These are phyloP conservation scores for Diaporthe australafricana DNA, from an alignment of 2,329 filamentous ascomycete genomes.

Conservation along the genomic window DNA sequence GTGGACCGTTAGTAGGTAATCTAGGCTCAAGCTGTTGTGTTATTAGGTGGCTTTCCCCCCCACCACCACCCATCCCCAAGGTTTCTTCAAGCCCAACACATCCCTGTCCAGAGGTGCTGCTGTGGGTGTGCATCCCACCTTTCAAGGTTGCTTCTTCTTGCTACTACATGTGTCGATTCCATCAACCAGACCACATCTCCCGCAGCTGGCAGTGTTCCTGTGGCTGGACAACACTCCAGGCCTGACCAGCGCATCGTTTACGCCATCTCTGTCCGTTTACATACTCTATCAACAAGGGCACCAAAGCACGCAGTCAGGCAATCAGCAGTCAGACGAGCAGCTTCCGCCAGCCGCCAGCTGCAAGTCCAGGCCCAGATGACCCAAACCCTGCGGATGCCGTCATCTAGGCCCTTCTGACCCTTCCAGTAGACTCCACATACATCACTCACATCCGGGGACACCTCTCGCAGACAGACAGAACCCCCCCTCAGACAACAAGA, in stretches of 20 bases:
- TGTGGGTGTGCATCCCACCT: conserved; percentile 15
- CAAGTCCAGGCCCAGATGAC: conserved; percentile 25
- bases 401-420: conserved; percentile 28
- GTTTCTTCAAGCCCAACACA: conserved; percentile 10
- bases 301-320: neutral
- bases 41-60: neutral
- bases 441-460: neutral
- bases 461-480: neutral
- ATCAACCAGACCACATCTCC: neutral
- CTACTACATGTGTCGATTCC: conserved; percentile 3
- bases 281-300: neutral
- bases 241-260: neutral
- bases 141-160: conserved; percentile 7
- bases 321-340: neutral
- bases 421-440: conserved; percentile 5
- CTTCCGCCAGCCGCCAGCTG: conserved; percentile 20
- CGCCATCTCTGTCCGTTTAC: neutral
- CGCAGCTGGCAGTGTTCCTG: conserved; percentile 4
- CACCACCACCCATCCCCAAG: neutral
- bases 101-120: conserved; percentile 21
- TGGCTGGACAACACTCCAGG: neutral
- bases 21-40: neutral
- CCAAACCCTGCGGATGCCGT: conserved; percentile 33
- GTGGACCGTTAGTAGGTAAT: too few species aligned
- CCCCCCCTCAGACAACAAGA: neutral